A percentile compares a stretch with the other conserved stretches of the same genome.
Conservation (phyloP, 2,329 filamentous ascomycete species). For the Chalara sp. region DNA sequence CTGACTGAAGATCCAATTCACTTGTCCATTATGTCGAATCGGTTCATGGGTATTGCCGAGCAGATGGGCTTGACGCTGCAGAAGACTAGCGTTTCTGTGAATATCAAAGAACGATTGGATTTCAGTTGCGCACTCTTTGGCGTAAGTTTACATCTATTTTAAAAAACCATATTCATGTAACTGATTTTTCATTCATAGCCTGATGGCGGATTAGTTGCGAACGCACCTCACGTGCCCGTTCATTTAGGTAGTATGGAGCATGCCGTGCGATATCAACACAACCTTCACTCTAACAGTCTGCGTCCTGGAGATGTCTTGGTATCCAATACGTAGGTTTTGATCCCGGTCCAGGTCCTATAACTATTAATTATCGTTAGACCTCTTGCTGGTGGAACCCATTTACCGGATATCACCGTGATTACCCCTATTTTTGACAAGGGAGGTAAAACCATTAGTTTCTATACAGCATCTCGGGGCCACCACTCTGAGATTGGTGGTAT, state of each 20-base stretch:
- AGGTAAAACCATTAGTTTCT: constrained; percentile 71
- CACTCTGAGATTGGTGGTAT: constrained; percentile 83
- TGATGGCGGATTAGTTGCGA: constrained; percentile 67
- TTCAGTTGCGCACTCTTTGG: constrained; percentile 82
- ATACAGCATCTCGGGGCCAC: constrained; percentile 65
- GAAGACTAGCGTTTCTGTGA: constrained; percentile 71
- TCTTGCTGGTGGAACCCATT: constrained; percentile 60
- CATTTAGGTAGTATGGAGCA: constrained; percentile 66
- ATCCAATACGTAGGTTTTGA: constrained; percentile 46
- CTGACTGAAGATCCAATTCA: constrained; percentile 64
- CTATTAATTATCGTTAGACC: constrained; percentile 32
- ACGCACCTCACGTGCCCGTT: constrained; percentile 71
- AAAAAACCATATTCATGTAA: constrained; percentile 39
- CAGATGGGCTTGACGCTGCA: constrained; percentile 73
- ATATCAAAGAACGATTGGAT: constrained; percentile 70
- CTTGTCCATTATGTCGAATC: constrained; percentile 68
- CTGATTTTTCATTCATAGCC: constrained; percentile 37
- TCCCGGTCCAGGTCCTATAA: no score
- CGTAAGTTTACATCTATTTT: constrained; percentile 33
- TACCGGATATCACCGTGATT: constrained; percentile 76
- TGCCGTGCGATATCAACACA: constrained; percentile 61
- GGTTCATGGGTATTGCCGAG: constrained; percentile 78
- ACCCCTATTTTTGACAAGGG: constrained; percentile 65
- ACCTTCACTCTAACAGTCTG: constrained; percentile 70
- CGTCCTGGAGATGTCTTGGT: constrained; percentile 74